Evolutionary conservation across 2,329 filamentous ascomycete species (phyloP), one percentile per base, ranked within the genome.

Genomic region (Pyricularia pennisetigena): DNA sequence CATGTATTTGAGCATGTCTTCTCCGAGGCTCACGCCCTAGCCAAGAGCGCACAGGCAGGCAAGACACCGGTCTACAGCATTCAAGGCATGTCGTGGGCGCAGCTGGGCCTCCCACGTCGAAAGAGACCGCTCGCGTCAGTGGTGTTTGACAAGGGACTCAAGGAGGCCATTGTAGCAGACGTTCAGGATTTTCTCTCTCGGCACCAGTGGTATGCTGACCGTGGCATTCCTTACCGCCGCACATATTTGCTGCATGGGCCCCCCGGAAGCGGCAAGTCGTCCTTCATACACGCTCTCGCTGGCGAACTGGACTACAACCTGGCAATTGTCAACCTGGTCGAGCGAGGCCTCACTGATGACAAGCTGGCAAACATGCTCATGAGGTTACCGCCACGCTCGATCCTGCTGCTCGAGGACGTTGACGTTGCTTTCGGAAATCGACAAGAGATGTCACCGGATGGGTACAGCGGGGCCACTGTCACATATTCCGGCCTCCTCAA

Each of bases 251-350:
- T 97, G 0, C 93, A 95, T 74, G 94, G 94, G 0, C 93, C 94
- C 4, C 94, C 94, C 0, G 94, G 94, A 0, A 97, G 91, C 61
- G 96, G 93, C 49, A 98, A 97, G 81, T 97, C 91, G 70, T 97
- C 93, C 0, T 98, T 99, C 73, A 97, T 99, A 71, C 93, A 97
- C 78, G 94, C 95, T 0, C 81, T 99, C 61, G 95, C 95, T 0
- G 94, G 93, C n/a, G 89, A 95, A 74, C 79, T 97, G 68, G 92
- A 97, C 76, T 97, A 94, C 77, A 92, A 92, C 73, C 95, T 97
- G 72, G 93, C 94, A 67, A 94, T 97, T 80, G 83, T 97, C 72
- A 97, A 97, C 73, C 85, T 97, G 32, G 95, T 91, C 78, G 92
- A 97, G 80, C 86, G 92, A 68, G 94, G 94, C 20, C 85, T 97